Percentiles rank a stretch among this genome's conserved stretches.
These are phyloP conservation scores for Saturnispora mendoncae DNA, from an alignment of 805 yeast species.

Conservation along the genomic window DNA sequence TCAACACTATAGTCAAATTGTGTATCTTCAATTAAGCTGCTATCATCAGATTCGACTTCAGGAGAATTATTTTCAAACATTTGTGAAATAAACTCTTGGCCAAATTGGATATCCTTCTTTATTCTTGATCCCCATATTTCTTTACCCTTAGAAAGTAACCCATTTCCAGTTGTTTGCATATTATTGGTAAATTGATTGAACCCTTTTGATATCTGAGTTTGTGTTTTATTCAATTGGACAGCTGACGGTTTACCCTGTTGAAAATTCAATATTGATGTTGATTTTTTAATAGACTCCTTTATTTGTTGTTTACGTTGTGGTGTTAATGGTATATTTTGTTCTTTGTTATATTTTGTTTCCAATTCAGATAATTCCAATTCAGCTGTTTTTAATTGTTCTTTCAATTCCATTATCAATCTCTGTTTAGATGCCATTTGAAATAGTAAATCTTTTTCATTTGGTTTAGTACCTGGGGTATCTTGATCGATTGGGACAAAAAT, in stretches of 20 bases:
- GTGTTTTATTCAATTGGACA: conserved; percentile 10
- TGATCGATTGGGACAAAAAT: conserved; percentile 29
- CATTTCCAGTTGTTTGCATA: conserved; percentile 17
- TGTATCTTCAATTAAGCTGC: conserved; percentile 15
- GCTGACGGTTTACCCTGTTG: conserved; percentile 3
- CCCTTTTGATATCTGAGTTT: conserved; percentile 1
- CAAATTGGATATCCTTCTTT: conserved; percentile 13
- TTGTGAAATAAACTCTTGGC: conserved; percentile 14
- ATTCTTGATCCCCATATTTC: conserved; percentile 22
- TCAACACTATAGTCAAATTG: conserved; percentile 21
- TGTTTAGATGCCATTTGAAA: conserved; percentile 43
- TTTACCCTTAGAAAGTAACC: conserved; percentile 22
- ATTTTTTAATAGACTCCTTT: conserved; percentile 9
- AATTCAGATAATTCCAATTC: conserved; percentile 32
- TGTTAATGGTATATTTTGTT: not conserved
- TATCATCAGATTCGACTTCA: not conserved
- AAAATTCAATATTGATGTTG: conserved; percentile 15
- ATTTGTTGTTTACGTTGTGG: not conserved
- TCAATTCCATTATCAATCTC: conserved; percentile 41
- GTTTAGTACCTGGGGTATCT: not conserved
- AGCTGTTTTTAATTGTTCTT: conserved; percentile 34
- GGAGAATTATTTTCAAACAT: conserved; percentile 8
- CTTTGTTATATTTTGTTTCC: conserved; percentile 26
- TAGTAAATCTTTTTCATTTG: conserved; percentile 19
- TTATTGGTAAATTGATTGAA: conserved; percentile 14